A percentile compares a stretch with the other conserved stretches of the same genome.
Evolutionary conservation across 2,329 filamentous ascomycete species (phyloP).

Genomic region (Passalora sequoiae): DNA sequence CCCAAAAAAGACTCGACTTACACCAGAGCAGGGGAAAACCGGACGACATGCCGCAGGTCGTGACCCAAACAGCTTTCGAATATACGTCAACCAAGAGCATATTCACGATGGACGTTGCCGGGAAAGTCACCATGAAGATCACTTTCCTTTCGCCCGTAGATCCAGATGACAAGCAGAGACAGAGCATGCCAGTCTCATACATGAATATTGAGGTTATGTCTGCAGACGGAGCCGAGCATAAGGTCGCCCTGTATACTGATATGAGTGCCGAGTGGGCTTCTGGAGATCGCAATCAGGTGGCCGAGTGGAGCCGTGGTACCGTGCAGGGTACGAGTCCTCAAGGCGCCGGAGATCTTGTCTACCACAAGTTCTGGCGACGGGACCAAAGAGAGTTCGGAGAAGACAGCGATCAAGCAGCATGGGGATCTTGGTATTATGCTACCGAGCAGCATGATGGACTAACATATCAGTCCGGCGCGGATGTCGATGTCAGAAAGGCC

Average conservation of each 20-base stretch:
- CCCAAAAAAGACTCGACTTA: neutral
- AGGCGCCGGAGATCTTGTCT: constrained; percentile 43
- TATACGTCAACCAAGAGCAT: constrained; percentile 69
- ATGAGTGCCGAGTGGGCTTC: constrained; percentile 64
- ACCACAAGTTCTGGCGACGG: constrained; percentile 54
- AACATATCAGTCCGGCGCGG: constrained; percentile 46
- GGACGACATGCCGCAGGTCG: constrained; percentile 41
- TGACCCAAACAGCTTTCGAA: constrained; percentile 58
- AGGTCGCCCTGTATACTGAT: constrained; percentile 67
- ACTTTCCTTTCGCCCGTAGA: constrained; percentile 68
- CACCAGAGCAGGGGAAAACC: constrained; percentile 47
- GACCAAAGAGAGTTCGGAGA: constrained; percentile 47
- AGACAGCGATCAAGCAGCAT: constrained; percentile 46
- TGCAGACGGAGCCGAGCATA: constrained; percentile 56
- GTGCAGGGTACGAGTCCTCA: constrained; percentile 20
- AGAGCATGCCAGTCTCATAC: constrained; percentile 68
- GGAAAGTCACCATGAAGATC: constrained; percentile 58
- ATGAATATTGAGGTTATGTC: constrained; percentile 59
- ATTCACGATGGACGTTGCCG: constrained; percentile 62
- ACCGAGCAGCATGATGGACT: constrained; percentile 40
- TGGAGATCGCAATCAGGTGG: constrained; percentile 52
- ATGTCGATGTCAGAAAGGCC: constrained; percentile 42
- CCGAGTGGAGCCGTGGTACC: constrained; percentile 57
- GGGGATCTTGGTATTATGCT: constrained; percentile 51
- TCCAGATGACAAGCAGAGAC: constrained; percentile 59